Percentiles rank a stretch among this genome's conserved stretches.
Conservation (phyloP, 169 alveolate genomes). For the Plasmodium gonderi region DNA sequence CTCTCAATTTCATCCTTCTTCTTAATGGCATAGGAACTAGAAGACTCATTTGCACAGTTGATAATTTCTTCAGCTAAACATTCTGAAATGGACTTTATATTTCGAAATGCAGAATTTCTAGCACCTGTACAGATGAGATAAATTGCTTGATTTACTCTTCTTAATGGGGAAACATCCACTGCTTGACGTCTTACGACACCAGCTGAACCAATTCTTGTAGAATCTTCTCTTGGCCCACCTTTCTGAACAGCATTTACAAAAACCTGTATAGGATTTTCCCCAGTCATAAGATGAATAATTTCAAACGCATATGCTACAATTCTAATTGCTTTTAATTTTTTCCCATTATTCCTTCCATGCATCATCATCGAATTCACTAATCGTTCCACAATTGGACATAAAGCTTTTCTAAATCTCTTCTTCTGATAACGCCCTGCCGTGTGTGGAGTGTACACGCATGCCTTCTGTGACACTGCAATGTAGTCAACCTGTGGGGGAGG, state of each 20-base stretch:
- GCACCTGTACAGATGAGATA: constrained; percentile 98
- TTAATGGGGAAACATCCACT: constrained; percentile 98
- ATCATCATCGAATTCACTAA: constrained; percentile 93
- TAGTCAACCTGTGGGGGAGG: constrained; percentile 88
- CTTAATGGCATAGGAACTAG: constrained; percentile 98
- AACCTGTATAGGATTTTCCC: constrained; percentile 98
- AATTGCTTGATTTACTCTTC: constrained; percentile 99
- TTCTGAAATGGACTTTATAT: constrained; percentile 98
- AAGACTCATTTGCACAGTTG: constrained; percentile 97
- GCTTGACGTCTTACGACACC: constrained; percentile 99
- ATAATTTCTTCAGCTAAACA: constrained; percentile 99
- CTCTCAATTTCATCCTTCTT: constrained; percentile 99
- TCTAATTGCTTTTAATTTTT: constrained; percentile 97
- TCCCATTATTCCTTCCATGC: constrained; percentile 98
- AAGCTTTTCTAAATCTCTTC: constrained; percentile 98
- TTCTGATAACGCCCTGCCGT: constrained; percentile 99
- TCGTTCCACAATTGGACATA: constrained; percentile 99
- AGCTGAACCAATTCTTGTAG: constrained; percentile 98
- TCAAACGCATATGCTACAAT: constrained; percentile 98
- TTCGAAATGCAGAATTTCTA: constrained; percentile 96
- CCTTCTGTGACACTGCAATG: constrained; percentile 94
- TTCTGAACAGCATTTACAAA: constrained; percentile 97
- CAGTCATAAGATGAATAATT: constrained; percentile 96
- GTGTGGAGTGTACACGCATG: constrained; percentile 98
- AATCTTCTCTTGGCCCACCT: constrained; percentile 99